Evolutionary conservation across 805 yeast species (phyloP).

Genomic region (Pichia insulana): DNA sequence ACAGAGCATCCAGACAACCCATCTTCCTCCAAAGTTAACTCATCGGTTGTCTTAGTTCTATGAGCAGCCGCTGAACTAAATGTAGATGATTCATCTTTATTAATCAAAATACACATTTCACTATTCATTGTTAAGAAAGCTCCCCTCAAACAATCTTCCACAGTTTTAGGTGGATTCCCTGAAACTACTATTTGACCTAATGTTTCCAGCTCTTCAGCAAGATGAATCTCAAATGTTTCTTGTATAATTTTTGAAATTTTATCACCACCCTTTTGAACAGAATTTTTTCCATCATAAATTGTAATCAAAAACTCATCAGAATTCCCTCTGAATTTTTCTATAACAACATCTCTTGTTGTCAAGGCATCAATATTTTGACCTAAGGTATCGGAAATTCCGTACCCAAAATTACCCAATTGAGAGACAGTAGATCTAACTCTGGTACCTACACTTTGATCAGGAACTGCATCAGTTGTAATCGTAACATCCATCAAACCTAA

Average conservation of each 20-base stretch:
- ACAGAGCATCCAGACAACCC: slow-evolving; percentile 77
- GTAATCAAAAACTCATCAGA: slow-evolving; percentile 76
- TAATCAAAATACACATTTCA: slow-evolving; percentile 60
- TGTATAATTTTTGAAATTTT: slow-evolving; percentile 67
- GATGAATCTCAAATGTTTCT: slow-evolving; percentile 55
- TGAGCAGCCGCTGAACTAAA: slow-evolving; percentile 42
- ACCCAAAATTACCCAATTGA: slow-evolving; percentile 61
- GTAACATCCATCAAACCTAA: slow-evolving; percentile 95
- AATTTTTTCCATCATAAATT: slow-evolving; percentile 74
- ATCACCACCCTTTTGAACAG: slow-evolving; percentile 48
- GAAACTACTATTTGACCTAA: slow-evolving; percentile 28
- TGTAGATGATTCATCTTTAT: slow-evolving; percentile 35
- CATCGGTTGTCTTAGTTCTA: slow-evolving; percentile 39
- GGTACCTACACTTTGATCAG: slow-evolving; percentile 75
- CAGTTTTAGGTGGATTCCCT: slow-evolving; percentile 36
- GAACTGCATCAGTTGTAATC: slow-evolving; percentile 76
- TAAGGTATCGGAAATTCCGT: slow-evolving; percentile 86
- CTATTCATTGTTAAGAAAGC: slow-evolving; percentile 74
- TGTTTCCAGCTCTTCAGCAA: slow-evolving; percentile 54
- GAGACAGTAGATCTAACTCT: slow-evolving; percentile 90
- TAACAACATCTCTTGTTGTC: slow-evolving; percentile 74
- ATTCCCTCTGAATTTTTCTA: slow-evolving; percentile 80
- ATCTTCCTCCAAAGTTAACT: slow-evolving; percentile 57
- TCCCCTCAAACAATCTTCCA: slow-evolving; percentile 70
- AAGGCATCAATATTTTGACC: slow-evolving; percentile 55